Evolutionary conservation across 495 filamentous ascomycete genomes (phyloP), one percentile per base, ranked within the genome.

Genomic region (Cercophora newfieldiana): DNA sequence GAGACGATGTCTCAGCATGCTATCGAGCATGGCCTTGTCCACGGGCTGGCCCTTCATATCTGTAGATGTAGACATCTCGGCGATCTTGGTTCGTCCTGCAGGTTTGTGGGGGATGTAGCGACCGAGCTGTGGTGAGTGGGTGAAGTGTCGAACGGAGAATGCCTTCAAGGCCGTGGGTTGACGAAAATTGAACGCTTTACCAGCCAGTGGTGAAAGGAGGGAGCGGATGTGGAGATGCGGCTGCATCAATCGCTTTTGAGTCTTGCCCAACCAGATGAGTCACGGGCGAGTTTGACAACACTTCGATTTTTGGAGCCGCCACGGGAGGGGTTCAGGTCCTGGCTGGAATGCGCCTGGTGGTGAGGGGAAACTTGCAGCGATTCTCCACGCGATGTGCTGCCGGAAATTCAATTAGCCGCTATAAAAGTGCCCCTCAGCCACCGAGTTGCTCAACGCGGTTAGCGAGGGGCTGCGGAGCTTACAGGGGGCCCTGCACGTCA

Each of bases 21-120:
- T 89, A 69, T 97, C 95, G 71, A 97, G 85, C 29, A 84, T 78
- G 31, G 82, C 80, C 59, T 92, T 90, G 74, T 97, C 94, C 66
- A 99, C 88, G 73, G 90, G 87, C 82, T 94, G 87, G 68, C 94
- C 95, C 74, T 91, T 94, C 75, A 91, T 97, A 48, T 90, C 90
- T 53, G 88, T 71, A 7, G 78, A 69, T 7, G 80, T 73, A n/a
- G 78, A 75, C 78, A 80, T 83, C 33, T 66, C 72, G 70, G 63
- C 26, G 50, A 65, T 53, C 24, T 72, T 91, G 85, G 72, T 72
- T 44, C 2, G 31, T 66, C 68, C 18, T 19, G 33, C n/a, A 58
- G 2, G 26, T 50, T 55, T 51, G 44, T 37, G 61, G 21, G 59
- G 1, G 16, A 14, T 10, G 25, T 62, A 67, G 50, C 59, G 47